phyloP scores from a whole-genome alignment of 805 yeast species.

The Ogataea degrootiae region DNA sequence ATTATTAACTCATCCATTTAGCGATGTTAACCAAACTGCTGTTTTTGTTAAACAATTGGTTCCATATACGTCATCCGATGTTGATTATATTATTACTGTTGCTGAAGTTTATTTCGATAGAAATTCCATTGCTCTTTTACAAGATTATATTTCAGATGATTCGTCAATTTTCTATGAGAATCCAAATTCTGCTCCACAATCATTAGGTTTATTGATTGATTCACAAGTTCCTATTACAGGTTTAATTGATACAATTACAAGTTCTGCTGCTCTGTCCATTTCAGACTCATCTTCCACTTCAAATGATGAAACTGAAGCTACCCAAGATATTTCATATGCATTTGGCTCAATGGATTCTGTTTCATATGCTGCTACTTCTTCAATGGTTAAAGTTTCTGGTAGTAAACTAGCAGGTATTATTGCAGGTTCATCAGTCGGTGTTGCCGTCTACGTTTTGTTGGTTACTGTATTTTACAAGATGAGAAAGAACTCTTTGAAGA shows the following conservation, averaged over 20 bases:
- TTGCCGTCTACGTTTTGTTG: conserved; percentile 55
- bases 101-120: conserved; percentile 84
- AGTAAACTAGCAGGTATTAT: conserved; percentile 67
- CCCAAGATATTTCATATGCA: conserved; percentile 4
- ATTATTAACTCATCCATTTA: conserved; percentile 61
- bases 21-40: conserved; percentile 22
- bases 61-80: conserved; percentile 60
- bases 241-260: conserved; percentile 21
- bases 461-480: conserved; percentile 51
- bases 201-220: conserved; percentile 71
- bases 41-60: conserved; percentile 64
- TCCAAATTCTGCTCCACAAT: conserved; percentile 47
- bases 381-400: conserved; percentile 12
- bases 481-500: conserved; percentile 26
- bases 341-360: conserved; percentile 27
- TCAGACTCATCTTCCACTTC: conserved; percentile 5
- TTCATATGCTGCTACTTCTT: conserved; percentile 10
- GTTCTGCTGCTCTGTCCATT: conserved; percentile 8
- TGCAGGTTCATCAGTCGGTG: conserved; percentile 79
- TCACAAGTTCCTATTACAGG: conserved; percentile 56
- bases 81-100: conserved; percentile 72
- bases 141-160: conserved; percentile 42
- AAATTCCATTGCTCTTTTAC: conserved; percentile 43
- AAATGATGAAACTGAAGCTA: conserved; percentile 3
- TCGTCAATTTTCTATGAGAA: conserved; percentile 59